Evolutionary conservation across 345 rosid species (phyloP).

Genomic region (Populus nigra): DNA sequence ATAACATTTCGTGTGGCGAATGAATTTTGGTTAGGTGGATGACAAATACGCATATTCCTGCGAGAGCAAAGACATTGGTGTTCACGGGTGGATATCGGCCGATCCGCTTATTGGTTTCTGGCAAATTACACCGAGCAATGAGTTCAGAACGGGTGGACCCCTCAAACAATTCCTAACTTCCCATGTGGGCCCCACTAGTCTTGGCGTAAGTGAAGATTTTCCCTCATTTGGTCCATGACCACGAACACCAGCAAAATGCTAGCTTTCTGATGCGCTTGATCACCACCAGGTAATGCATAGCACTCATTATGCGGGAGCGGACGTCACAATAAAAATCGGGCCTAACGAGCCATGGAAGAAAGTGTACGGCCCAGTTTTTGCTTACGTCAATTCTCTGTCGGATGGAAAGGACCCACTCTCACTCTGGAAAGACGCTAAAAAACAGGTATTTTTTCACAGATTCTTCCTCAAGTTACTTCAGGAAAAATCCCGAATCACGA

Average conservation of each 20-base stretch:
- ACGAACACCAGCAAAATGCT: background rate
- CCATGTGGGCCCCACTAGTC: conserved; percentile 29
- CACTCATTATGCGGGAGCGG: conserved; percentile 28
- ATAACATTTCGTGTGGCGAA: background rate
- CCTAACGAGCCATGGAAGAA: conserved; percentile 27
- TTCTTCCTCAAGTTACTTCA: too few species aligned
- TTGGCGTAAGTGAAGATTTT: conserved; percentile 6
- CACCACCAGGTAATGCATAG: conserved; percentile 24
- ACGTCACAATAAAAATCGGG: conserved; percentile 12
- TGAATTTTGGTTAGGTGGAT: conserved; percentile 17
- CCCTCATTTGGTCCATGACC: too few species aligned
- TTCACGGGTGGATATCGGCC: conserved; percentile 29
- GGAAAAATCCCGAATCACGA: too few species aligned
- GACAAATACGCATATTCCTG: conserved; percentile 31
- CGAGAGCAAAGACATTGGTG: conserved; percentile 10
- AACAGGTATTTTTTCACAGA: conserved; percentile 13
- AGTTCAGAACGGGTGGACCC: conserved; percentile 32
- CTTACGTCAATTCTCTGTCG: conserved; percentile 16
- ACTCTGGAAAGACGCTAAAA: conserved; percentile 30
- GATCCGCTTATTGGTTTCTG: conserved; percentile 21
- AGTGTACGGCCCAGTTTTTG: conserved; percentile 29
- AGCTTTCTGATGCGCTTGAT: background rate
- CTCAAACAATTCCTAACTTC: conserved; percentile 25
- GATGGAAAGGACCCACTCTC: background rate
- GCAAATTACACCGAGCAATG: conserved; percentile 23